A percentile compares a stretch with the other conserved stretches of the same genome.
Conservation (phyloP, 257 asterid species). For the Apocynum venetum region DNA sequence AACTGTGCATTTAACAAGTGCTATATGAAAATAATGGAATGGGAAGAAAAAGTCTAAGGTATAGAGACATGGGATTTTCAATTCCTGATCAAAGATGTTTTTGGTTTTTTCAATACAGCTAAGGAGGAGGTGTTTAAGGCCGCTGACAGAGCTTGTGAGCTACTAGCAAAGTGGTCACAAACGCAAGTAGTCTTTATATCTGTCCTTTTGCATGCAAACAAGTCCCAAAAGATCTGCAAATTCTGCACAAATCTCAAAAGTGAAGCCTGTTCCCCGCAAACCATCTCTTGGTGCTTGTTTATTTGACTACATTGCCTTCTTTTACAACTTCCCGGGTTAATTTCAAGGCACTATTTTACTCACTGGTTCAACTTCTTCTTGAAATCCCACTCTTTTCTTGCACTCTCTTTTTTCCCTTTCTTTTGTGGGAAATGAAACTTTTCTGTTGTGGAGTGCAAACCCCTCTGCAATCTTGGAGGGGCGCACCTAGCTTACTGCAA, state of each 20-base stretch:
- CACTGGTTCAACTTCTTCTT: neutral
- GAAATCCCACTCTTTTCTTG: neutral
- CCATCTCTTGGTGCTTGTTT: conserved; percentile 10
- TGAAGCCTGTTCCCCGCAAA: conserved; percentile 35
- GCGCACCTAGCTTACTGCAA: neutral
- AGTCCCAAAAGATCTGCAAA: conserved; percentile 25
- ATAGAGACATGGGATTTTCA: neutral
- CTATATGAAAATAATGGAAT: neutral
- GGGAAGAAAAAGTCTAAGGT: neutral
- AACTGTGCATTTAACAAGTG: too few species aligned
- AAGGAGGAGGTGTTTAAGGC: neutral
- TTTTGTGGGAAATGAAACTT: neutral
- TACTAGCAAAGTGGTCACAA: conserved; percentile 18
- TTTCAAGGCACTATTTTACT: neutral
- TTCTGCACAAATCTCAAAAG: conserved; percentile 37
- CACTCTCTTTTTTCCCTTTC: neutral
- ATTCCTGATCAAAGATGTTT: neutral
- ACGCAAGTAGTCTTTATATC: conserved; percentile 10
- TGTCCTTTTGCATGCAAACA: conserved; percentile 43
- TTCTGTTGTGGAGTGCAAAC: neutral
- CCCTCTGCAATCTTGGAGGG: neutral
- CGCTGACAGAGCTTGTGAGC: neutral
- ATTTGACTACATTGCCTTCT: neutral
- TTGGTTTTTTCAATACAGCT: neutral
- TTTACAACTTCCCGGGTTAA: neutral